These are phyloP conservation scores for Mycosphaerella sp. DNA, from an alignment of 2,329 filamentous ascomycete species.

Conservation along the genomic window DNA sequence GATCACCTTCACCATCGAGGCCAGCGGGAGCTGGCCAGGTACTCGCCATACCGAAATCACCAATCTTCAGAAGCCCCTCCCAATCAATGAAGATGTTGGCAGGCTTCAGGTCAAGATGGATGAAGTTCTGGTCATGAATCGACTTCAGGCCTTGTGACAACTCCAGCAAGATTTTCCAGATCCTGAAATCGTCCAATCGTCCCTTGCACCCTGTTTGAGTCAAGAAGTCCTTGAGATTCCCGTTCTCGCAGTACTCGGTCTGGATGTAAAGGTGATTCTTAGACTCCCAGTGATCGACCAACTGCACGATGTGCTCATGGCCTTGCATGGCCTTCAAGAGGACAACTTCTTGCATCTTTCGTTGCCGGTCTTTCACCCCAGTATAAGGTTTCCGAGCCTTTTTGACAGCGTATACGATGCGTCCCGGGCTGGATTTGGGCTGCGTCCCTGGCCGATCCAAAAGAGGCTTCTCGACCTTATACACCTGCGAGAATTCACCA, in stretches of 20 bases:
- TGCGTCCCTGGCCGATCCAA: conserved; percentile 28
- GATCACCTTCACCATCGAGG: conserved; percentile 87
- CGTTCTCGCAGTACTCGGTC: conserved; percentile 94
- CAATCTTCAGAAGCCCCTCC: conserved; percentile 76
- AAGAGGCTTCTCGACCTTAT: conserved; percentile 58
- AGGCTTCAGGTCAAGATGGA: conserved; percentile 79
- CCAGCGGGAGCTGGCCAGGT: conserved; percentile 67
- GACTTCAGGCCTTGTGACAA: conserved; percentile 73
- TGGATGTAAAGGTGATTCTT: conserved; percentile 88
- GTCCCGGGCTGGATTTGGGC: conserved; percentile 21
- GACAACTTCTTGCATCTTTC: conserved; percentile 76
- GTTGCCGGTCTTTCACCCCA: conserved; percentile 71
- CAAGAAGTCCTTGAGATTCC: conserved; percentile 80
- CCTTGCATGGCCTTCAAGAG: conserved; percentile 70
- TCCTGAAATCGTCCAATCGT: conserved; percentile 89
- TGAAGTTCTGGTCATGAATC: conserved; percentile 81
- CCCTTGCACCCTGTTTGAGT: conserved; percentile 75
- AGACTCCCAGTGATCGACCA: conserved; percentile 82
- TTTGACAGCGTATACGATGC: conserved; percentile 78
- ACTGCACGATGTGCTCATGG: conserved; percentile 78
- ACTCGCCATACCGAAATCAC: conserved; percentile 77
- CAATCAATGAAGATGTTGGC: conserved; percentile 78
- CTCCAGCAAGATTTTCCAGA: conserved; percentile 96
- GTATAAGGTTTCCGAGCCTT: conserved; percentile 77
- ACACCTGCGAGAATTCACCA: conserved; percentile 92